Evolutionary conservation across 208 protist genomes (phyloP), one percentile per base, ranked within the genome.

Genomic region (Wallacemonas sp.): DNA sequence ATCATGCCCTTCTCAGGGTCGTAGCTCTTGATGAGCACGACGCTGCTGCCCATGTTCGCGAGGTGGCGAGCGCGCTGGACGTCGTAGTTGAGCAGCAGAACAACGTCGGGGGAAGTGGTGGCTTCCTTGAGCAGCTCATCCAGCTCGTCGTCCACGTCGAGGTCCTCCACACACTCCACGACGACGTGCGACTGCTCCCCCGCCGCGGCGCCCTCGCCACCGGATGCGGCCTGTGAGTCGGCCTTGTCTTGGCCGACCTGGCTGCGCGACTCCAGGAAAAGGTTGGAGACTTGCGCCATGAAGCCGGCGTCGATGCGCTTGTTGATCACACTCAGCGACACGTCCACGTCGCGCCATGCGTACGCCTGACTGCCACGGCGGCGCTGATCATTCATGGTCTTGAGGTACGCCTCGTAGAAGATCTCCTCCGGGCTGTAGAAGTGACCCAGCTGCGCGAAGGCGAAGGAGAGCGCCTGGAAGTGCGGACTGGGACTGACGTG

Each of bases 381-480:
- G 53, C 85, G 83, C 58, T 94, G 85, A 63, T 89, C 85, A 59
- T 82, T 75, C 81, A 92, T 85, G 10, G 89, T 94, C 74, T 91
- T 91, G 53, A 94, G 79, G 71, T 91, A 94, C 1, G 89, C 85
- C 77, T 94, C 89, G 73, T 94, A 94, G 71, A 94, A 94, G 62
- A 94, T 91, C 66, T 94, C 83, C 72, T 94, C 85, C 1, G 89
- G 89, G 53, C 83, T 92, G 77, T 89, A 94, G 68, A 88, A 94
- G 75, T 80, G 72, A 5, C 84, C 85, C 32, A 94, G 76, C 73
- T 91, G 83, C 1, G 83, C 75, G 58, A 94, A 94, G 36, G 85
- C 89, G 37, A 91, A 79, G 33, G 89, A 94, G 68, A 94, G 66
- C 42, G 81, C 81, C 70, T 94, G 89, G 57, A 94, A 91, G 63